Evolutionary conservation across 768 basidiomycete genomes (phyloP).

Genomic region (Leccinellum rugosiceps): DNA sequence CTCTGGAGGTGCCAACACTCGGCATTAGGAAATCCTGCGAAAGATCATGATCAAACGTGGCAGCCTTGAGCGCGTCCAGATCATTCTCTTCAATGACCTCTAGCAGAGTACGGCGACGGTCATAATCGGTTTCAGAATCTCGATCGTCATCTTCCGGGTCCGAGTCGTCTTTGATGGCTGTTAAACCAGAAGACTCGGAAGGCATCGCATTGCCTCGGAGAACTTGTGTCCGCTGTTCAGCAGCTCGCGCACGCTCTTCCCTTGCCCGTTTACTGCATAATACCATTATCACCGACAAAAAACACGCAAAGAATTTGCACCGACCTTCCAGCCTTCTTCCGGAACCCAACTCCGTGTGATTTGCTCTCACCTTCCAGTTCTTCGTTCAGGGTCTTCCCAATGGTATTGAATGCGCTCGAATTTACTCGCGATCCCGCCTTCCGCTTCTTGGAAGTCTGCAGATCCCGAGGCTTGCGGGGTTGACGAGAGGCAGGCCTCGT

Average conservation of each 20-base stretch:
- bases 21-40: conserved; percentile 51
- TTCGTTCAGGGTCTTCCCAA: conserved; percentile 51
- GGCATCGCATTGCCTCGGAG: conserved; percentile 35
- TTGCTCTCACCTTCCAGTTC: conserved; percentile 35
- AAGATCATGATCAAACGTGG: conserved; percentile 39
- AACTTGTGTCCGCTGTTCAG: conserved; percentile 55
- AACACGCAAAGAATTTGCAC: conserved; percentile 6
- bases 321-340: conserved; percentile 69
- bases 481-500: conserved; percentile 50
- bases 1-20: neutral
- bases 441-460: conserved; percentile 61
- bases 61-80: conserved; percentile 40
- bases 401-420: conserved; percentile 56
- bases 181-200: conserved; percentile 1
- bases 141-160: conserved; percentile 41
- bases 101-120: conserved; percentile 51
- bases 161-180: conserved; percentile 27
- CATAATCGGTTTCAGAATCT: conserved; percentile 41
- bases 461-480: conserved; percentile 50
- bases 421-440: conserved; percentile 71
- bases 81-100: conserved; percentile 44
- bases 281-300: neutral
- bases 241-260: conserved; percentile 76
- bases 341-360: conserved; percentile 56
- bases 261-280: conserved; percentile 66